These are phyloP conservation scores for Salix suchowensis DNA, from an alignment of 345 rosid species.

Conservation along the genomic window DNA sequence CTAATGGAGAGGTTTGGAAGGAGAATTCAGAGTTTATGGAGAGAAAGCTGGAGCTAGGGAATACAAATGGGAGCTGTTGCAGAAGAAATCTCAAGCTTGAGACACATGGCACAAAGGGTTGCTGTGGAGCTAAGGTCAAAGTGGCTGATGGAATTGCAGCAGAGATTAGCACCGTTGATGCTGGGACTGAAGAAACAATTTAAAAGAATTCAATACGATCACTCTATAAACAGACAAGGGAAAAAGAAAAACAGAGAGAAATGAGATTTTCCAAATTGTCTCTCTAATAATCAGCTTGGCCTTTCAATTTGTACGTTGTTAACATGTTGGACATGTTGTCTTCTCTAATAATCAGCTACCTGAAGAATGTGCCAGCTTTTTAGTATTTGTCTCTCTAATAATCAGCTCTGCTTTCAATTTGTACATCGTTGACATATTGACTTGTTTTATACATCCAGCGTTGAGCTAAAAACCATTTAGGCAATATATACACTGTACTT, in stretches of 20 bases:
- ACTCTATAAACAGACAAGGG: background rate
- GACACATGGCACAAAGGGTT: conserved; percentile 31
- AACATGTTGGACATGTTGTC: too few species aligned
- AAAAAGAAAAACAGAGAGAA: too few species aligned
- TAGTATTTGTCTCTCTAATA: too few species aligned
- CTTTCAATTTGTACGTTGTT: too few species aligned
- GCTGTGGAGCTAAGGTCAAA: conserved; percentile 59
- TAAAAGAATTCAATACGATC: background rate
- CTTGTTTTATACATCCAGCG: too few species aligned
- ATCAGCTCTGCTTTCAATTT: too few species aligned
- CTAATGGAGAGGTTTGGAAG: conserved; percentile 91
- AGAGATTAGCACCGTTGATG: background rate
- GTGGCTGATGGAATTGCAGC: conserved; percentile 23
- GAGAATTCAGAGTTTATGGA: conserved; percentile 78
- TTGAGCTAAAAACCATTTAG: too few species aligned
- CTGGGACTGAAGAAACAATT: background rate
- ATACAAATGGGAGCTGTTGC: conserved; percentile 23
- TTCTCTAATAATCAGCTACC: too few species aligned
- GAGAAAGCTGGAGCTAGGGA: conserved; percentile 51
- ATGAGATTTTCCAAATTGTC: too few species aligned
- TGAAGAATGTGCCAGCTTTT: too few species aligned
- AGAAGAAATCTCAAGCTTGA: conserved; percentile 26
- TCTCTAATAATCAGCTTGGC: too few species aligned
- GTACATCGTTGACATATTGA: too few species aligned
- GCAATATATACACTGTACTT: background rate